Percentiles rank a stretch among this genome's conserved stretches.
phyloP scores from a whole-genome alignment of 768 basidiomycete genomes.

The Glaciozyma antarctica region DNA sequence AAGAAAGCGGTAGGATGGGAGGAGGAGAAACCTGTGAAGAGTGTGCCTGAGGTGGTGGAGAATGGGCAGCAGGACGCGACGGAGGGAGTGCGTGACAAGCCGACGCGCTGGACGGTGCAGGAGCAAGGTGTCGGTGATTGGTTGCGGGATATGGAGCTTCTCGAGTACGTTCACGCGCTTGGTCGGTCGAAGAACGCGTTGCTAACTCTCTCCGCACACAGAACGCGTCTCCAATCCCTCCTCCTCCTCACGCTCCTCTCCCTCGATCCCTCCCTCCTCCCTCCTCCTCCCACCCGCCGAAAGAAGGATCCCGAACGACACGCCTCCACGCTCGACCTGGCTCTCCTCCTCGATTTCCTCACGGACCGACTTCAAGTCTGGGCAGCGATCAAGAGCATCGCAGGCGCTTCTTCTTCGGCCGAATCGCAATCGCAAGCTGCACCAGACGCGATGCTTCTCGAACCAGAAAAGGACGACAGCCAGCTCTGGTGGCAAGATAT shows the following conservation, averaged over 20 bases:
- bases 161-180: neutral
- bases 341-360: conserved; percentile 27
- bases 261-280: neutral
- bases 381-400: conserved; percentile 23
- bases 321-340: conserved; percentile 22
- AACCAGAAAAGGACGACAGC: conserved; percentile 9
- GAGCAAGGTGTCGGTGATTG: conserved; percentile 14
- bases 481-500: conserved; percentile 27
- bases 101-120: conserved; percentile 8
- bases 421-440: neutral
- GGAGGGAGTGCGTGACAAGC: neutral
- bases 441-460: neutral
- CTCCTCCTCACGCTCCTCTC: conserved; percentile 23
- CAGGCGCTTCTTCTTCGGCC: neutral
- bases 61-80: neutral
- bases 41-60: neutral
- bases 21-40: neutral
- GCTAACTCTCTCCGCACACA: neutral
- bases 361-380: conserved; percentile 29
- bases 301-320: conserved; percentile 25
- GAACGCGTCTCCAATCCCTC: conserved; percentile 26
- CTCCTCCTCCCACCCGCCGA: conserved; percentile 2
- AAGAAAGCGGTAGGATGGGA: conserved; percentile 1
- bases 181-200: neutral
- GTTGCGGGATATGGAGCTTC: neutral